Evolutionary conservation across 2,329 filamentous ascomycete genomes (phyloP).

Genomic region (Neonectria ditissima): DNA sequence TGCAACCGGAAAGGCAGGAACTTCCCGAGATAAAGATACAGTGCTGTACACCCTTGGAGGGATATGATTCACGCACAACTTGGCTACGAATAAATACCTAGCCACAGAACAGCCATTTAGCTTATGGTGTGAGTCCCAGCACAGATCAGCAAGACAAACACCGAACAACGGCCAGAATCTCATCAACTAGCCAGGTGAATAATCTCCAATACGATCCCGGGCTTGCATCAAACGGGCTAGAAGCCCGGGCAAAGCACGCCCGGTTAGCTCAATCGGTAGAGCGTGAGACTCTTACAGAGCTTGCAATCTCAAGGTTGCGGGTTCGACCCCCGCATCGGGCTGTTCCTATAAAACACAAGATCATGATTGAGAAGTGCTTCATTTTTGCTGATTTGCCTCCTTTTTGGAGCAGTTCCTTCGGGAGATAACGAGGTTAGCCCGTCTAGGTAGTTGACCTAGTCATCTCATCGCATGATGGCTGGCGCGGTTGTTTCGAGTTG

Average conservation of each 20-base stretch:
- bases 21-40: background rate
- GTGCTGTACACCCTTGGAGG: too few species aligned
- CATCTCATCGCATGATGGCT: too few species aligned
- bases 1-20: background rate
- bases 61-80: too few species aligned
- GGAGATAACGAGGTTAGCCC: background rate
- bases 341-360: slow-evolving; percentile 28
- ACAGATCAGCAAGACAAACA: too few species aligned
- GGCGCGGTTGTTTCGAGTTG: background rate
- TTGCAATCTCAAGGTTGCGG: slow-evolving; percentile 65
- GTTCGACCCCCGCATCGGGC: slow-evolving; percentile 62
- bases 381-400: slow-evolving; percentile 5
- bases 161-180: background rate
- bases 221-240: slow-evolving; percentile 25
- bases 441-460: too few species aligned
- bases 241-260: slow-evolving; percentile 30
- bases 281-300: slow-evolving; percentile 71
- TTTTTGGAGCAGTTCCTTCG: background rate
- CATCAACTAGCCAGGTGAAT: background rate
- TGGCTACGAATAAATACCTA: too few species aligned
- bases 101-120: too few species aligned
- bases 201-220: background rate
- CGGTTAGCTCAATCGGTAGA: slow-evolving; percentile 61
- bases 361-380: slow-evolving; percentile 36
- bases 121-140: too few species aligned